Evolutionary conservation across 768 basidiomycete genomes (phyloP).

Genomic region (Antrodiella citrinella): DNA sequence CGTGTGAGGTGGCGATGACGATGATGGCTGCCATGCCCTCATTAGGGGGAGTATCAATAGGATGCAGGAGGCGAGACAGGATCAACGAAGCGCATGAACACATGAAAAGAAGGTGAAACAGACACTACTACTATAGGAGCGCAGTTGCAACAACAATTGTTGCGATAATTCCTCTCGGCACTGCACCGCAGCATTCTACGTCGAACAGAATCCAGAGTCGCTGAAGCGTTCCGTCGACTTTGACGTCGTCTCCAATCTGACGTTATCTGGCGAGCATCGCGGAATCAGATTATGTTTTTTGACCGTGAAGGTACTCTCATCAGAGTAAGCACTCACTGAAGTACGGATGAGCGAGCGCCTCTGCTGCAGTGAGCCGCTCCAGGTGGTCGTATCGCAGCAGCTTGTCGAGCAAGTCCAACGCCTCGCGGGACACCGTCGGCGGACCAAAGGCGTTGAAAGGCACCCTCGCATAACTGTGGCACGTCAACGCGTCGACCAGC

Average conservation of each 20-base stretch:
- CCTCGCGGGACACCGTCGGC: conserved; percentile 88
- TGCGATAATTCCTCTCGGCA: background rate
- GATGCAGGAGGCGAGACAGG: too few species aligned
- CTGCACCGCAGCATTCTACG: conserved; percentile 8
- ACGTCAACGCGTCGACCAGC: conserved; percentile 1
- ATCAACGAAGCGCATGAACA: too few species aligned
- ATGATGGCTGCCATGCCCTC: too few species aligned
- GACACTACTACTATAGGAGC: too few species aligned
- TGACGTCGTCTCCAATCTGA: conserved; percentile 20
- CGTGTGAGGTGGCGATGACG: too few species aligned
- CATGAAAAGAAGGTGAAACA: too few species aligned
- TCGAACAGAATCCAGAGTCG: conserved; percentile 25
- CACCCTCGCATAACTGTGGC: conserved; percentile 73
- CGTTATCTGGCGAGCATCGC: conserved; percentile 15
- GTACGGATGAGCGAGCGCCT: conserved; percentile 86
- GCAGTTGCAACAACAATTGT: background rate
- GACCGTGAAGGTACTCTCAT: conserved; percentile 4
- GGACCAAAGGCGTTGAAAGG: conserved; percentile 93
- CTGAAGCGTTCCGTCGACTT: conserved; percentile 23
- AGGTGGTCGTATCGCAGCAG: conserved; percentile 93
- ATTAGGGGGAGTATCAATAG: too few species aligned
- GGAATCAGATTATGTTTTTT: background rate
- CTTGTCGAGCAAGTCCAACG: conserved; percentile 92
- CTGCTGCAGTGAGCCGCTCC: conserved; percentile 88
- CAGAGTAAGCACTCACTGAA: conserved; percentile 49